Evolutionary conservation across 2,329 filamentous ascomycete species (phyloP), one percentile per base, ranked within the genome.

Genomic region (Trichoderma aggressivum): DNA sequence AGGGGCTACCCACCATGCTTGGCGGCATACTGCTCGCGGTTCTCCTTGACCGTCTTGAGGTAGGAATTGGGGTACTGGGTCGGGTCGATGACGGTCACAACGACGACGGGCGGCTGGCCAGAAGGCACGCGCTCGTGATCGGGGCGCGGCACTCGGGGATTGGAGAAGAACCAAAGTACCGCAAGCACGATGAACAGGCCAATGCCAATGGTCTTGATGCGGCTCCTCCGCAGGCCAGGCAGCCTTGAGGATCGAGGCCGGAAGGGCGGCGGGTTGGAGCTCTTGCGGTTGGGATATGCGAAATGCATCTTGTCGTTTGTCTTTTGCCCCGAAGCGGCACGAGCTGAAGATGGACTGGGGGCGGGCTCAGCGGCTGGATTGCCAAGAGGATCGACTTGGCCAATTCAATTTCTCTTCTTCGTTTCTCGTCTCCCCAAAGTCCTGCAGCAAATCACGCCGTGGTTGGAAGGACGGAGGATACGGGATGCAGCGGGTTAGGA

Each of bases 251-350:
- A 86, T 77, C 89, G 86, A 61, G 88, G 85, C 74, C 86, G 86
- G 82, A 93, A 95, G 34, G 91, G 90, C 75, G 90, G 89, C 75
- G 92, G 89, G 78, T 91, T 90, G 75, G 92, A 95, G 78, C 88
- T 90, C 83, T 95, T 97, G 81, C 94, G 91, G 77, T 93, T 89
- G 70, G 94, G 94, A 77, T 97, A 90, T 74, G 94, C 94, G 86
- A 95, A 94, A 81, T 97, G 94, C 94, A 97, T 96, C 76, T 77
- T 85, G 77, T 73, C 74, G 56, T 10, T 60, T 53, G 6, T 39
- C 47, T 26, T 21, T 47, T 26, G 11, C 43, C 32, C 32, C 32
- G 30, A 58, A 28, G 21, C 10, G 53, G 28, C 36, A 60, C 62
- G 34, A 62, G 18, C 12, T 32, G 16, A 64, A 28, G 32, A 21